Conservation (phyloP, 2,329 filamentous ascomycete species). For the Trichoderma sp. region DNA sequence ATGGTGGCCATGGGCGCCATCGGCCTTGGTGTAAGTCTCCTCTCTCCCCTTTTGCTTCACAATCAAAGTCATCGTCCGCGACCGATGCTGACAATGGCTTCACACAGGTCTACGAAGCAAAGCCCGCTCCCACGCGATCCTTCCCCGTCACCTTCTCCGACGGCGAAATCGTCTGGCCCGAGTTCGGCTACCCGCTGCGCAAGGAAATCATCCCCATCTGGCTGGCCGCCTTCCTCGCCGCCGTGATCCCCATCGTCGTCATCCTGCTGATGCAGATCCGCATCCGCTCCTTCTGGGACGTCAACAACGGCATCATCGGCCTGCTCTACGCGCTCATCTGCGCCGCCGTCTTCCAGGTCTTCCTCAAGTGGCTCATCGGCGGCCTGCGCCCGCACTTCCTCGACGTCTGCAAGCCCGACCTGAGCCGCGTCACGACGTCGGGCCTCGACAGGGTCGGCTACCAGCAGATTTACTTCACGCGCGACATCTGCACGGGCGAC, state of each 20-base stretch:
- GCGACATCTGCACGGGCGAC: slow-evolving; percentile 70
- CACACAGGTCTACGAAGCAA: slow-evolving; percentile 60
- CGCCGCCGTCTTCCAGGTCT: slow-evolving; percentile 75
- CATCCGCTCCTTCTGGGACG: slow-evolving; percentile 68
- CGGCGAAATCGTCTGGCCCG: slow-evolving; percentile 68
- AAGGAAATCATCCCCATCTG: slow-evolving; percentile 73
- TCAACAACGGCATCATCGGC: slow-evolving; percentile 71
- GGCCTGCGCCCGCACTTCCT: slow-evolving; percentile 74
- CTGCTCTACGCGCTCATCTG: slow-evolving; percentile 70
- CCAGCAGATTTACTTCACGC: slow-evolving; percentile 66
- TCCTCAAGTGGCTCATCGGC: slow-evolving; percentile 74
- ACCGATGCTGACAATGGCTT: too few relatives aligned
- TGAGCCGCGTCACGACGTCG: slow-evolving; percentile 30
- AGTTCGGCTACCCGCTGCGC: slow-evolving; percentile 71
- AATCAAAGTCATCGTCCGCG: too few relatives aligned
- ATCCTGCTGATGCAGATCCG: slow-evolving; percentile 69
- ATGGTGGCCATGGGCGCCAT: slow-evolving; percentile 68
- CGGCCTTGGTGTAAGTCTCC: slow-evolving; percentile 61
- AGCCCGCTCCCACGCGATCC: slow-evolving; percentile 67
- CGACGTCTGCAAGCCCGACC: slow-evolving; percentile 64
- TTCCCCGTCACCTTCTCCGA: slow-evolving; percentile 69
- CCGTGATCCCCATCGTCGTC: slow-evolving; percentile 65
- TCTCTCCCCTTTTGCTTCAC: too few relatives aligned
- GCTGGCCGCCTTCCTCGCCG: slow-evolving; percentile 66
- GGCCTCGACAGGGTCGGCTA: slow-evolving; percentile 57